Evolutionary conservation across 805 yeast species (phyloP).

Genomic region (Candida nanaspora): DNA sequence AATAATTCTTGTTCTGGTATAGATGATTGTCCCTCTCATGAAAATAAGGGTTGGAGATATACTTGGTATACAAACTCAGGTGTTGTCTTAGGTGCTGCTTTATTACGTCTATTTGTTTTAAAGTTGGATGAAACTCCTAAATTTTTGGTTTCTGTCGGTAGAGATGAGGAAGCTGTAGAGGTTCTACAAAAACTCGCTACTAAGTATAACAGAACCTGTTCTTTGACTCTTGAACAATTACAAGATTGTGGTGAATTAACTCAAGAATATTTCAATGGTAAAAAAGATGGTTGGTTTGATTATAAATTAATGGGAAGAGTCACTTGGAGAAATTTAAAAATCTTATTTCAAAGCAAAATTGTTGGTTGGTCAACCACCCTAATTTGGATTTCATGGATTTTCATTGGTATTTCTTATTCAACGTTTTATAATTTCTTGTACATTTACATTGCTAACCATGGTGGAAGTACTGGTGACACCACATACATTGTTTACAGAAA

Average conservation of each 20-base stretch:
- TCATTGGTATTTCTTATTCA: conserved; percentile 54
- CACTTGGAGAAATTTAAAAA: conserved; percentile 31
- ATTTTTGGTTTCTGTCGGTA: conserved; percentile 44
- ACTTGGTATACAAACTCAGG: conserved; percentile 48
- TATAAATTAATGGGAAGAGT: conserved; percentile 18
- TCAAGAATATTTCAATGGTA: conserved; percentile 13
- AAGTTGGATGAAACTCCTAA: conserved; percentile 50
- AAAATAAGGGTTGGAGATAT: conserved; percentile 60
- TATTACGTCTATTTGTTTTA: conserved; percentile 38
- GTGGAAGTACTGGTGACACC: conserved; percentile 36
- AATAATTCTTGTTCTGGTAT: conserved; percentile 38
- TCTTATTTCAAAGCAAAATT: conserved; percentile 38
- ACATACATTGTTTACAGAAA: conserved; percentile 38
- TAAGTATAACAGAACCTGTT: conserved; percentile 32
- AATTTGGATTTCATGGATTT: conserved; percentile 44
- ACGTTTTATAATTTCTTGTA: conserved; percentile 49
- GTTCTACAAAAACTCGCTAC: conserved; percentile 37
- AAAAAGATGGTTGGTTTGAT: conserved; percentile 16
- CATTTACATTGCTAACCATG: conserved; percentile 41
- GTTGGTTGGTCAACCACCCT: conserved; percentile 40
- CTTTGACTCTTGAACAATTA: conserved; percentile 41
- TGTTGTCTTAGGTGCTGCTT: conserved; percentile 40
- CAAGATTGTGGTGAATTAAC: conserved; percentile 35
- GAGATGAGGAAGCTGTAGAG: conserved; percentile 41
- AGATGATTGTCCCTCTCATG: conserved; percentile 34